Evolutionary conservation across 2,329 filamentous ascomycete genomes (phyloP).

Genomic region (Penicillium crustosum): DNA sequence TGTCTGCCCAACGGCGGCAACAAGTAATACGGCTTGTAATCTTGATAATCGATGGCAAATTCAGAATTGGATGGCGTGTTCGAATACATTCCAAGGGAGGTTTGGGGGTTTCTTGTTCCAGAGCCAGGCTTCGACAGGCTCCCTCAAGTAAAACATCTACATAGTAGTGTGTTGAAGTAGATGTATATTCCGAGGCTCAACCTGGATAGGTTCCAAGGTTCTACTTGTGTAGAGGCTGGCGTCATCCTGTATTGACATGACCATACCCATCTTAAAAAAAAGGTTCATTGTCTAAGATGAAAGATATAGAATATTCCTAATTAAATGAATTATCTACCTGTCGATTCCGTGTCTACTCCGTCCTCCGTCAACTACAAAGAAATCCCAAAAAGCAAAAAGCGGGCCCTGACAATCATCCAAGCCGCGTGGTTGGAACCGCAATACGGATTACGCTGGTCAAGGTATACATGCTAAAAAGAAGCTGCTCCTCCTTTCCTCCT

Average conservation of each 20-base stretch:
- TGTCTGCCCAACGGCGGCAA: conserved; percentile 11
- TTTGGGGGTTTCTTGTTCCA: background rate
- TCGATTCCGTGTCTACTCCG: background rate
- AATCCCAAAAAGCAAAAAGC: conserved; percentile 4
- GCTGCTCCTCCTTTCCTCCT: conserved; percentile 7
- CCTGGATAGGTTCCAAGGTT: background rate
- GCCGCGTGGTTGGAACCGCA: conserved; percentile 21
- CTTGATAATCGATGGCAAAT: background rate
- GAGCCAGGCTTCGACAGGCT: background rate
- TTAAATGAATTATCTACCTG: no score
- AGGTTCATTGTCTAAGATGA: background rate
- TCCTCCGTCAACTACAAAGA: background rate
- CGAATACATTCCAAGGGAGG: background rate
- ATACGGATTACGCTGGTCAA: conserved; percentile 12
- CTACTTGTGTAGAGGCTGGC: background rate
- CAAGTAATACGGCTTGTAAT: background rate
- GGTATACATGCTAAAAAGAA: conserved; percentile 6
- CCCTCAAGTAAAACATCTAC: background rate
- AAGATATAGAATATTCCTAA: background rate
- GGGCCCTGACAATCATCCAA: conserved; percentile 13
- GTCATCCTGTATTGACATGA: conserved; percentile 1
- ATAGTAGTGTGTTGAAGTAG: background rate
- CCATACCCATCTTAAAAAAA: background rate
- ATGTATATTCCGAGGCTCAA: background rate
- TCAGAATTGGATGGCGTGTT: background rate